Evolutionary conservation across 257 asterid genomes (phyloP), one percentile per base, ranked within the genome.

Genomic region (Thymus quinquecostatus): DNA sequence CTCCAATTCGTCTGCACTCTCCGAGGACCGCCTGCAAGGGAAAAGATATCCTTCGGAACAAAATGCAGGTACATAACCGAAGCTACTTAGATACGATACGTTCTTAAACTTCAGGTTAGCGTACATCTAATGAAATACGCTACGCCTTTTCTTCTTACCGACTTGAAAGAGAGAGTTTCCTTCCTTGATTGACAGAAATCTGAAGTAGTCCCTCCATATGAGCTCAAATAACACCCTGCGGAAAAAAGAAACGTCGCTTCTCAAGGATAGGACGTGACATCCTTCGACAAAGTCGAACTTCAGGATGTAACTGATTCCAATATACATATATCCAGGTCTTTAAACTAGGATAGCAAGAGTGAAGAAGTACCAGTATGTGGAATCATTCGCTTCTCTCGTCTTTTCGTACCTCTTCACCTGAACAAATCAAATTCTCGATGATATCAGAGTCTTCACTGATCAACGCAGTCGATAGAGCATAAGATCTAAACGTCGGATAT

Each of bases 181-280:
- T 71, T 69, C 85, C 83, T 89, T 91, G 80, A 91, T 85, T 11
- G 99, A 91, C 32, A 94, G 86, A 79, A 91, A 94, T 69, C 89
- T 80, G 82, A 94, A 94, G 88, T 94, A 94, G 82, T 94, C 99
- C 82, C 97, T 94, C 99, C 99, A 94, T 69, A 91, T 83, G 82
- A 94, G 83, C 76, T 94, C 99, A 73, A 94, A 94, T 82, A 94
- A 82, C 72, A 94, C 95, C 97, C 99, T 94, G 90, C 41, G 74
- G 41, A 66, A 60, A 68, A 28, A 64, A 9, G 13, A 36, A 6
- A 36, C 3, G 40, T 36, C 3, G 40, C 40, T 3, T 36, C 5
- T 36, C 5, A 36, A 36, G 40, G 40, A 36, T 36, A 3, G 40
- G 40, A 6, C 40, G 21, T 21, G 21, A 21, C 21, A 21, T 21